phyloP scores from a whole-genome alignment of 805 yeast genomes.

The Candida ponderosae region DNA sequence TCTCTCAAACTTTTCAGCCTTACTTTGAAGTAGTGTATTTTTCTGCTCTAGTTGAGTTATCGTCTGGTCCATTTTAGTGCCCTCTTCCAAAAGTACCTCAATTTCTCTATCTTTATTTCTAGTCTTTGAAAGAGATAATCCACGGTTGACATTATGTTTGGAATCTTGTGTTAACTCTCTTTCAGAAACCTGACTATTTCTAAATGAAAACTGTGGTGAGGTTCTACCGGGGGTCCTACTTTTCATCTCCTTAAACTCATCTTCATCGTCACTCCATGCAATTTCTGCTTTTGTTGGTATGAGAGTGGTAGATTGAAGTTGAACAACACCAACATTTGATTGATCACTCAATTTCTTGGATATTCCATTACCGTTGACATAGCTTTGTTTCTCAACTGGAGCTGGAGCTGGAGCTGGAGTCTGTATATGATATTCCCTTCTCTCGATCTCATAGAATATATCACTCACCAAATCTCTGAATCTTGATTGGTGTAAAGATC shows the following conservation, averaged over 20 bases:
- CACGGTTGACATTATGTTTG: slow-evolving; percentile 6
- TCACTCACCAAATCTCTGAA: slow-evolving; percentile 90
- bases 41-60: slow-evolving; percentile 30
- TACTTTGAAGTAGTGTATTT: slow-evolving; percentile 17
- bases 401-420: background rate
- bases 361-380: no score
- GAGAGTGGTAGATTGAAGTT: slow-evolving; percentile 58
- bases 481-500: slow-evolving; percentile 72
- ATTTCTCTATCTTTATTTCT: slow-evolving; percentile 35
- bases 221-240: no score
- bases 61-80: slow-evolving; percentile 39
- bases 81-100: slow-evolving; percentile 35
- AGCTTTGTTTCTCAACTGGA: no score
- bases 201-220: no score
- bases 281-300: slow-evolving; percentile 81
- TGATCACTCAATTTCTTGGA: slow-evolving; percentile 1
- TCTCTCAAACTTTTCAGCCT: slow-evolving; percentile 17
- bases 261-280: slow-evolving; percentile 87
- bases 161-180: background rate
- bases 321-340: slow-evolving; percentile 19
- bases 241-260: no score
- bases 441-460: slow-evolving; percentile 76
- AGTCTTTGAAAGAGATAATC: slow-evolving; percentile 17
- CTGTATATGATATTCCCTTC: slow-evolving; percentile 49
- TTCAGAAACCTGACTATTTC: no score